A percentile compares a stretch with the other conserved stretches of the same genome.
Conservation (phyloP, 345 rosid species). For the Linum tenue region DNA sequence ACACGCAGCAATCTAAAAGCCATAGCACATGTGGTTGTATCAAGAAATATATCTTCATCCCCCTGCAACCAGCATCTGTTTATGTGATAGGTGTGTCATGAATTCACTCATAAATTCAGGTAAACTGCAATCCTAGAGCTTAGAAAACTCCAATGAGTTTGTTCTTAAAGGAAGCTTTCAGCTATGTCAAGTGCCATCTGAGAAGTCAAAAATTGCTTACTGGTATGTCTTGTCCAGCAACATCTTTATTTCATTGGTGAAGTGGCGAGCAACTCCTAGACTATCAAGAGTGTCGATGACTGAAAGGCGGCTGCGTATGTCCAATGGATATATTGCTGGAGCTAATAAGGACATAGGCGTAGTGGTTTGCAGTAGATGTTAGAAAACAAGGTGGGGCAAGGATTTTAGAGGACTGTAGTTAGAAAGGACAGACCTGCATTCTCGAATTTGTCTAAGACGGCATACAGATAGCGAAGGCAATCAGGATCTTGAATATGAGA, state of each 20-base stretch:
- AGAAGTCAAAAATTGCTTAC: too few species aligned
- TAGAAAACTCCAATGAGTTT: too few species aligned
- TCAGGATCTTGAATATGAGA: slow-evolving; percentile 2
- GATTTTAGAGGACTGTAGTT: too few species aligned
- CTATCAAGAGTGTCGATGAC: not conserved
- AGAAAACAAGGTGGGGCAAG: not conserved
- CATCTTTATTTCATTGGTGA: not conserved
- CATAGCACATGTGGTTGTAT: slow-evolving; percentile 8
- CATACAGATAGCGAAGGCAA: slow-evolving; percentile 4
- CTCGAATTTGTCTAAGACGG: not conserved
- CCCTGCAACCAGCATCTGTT: slow-evolving; percentile 4
- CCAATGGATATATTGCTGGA: too few species aligned
- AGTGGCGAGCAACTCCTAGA: not conserved
- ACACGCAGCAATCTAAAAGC: slow-evolving; percentile 8
- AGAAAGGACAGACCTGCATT: not conserved
- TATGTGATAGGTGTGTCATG: too few species aligned
- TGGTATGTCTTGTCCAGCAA: not conserved
- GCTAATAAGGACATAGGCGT: not conserved
- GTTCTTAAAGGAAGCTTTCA: too few species aligned
- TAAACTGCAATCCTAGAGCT: too few species aligned
- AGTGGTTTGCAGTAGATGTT: too few species aligned
- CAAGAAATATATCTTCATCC: slow-evolving; percentile 13
- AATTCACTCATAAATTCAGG: too few species aligned
- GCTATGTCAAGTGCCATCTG: too few species aligned
- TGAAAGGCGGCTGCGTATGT: not conserved